These are phyloP conservation scores for Epichloe sibirici DNA, from an alignment of 2,329 filamentous ascomycete species.

Conservation along the genomic window DNA sequence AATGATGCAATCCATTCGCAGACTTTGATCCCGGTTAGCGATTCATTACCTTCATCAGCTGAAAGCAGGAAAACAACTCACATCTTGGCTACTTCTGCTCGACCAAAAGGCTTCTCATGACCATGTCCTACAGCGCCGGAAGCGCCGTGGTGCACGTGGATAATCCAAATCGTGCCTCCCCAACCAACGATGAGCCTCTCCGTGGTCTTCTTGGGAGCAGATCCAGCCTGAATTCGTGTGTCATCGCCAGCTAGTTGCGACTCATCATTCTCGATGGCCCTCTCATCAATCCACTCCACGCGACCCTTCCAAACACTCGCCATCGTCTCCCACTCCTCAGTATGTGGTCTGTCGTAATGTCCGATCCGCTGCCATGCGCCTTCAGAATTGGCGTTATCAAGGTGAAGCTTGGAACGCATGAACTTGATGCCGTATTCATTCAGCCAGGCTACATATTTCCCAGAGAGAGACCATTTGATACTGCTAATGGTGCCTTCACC, in stretches of 20 bases:
- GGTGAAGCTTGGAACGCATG: conserved; percentile 77
- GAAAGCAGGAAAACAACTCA: conserved; percentile 34
- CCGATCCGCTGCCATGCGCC: conserved; percentile 90
- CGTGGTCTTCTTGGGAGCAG: conserved; percentile 17
- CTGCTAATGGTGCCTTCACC: conserved; percentile 85
- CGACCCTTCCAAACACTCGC: conserved; percentile 88
- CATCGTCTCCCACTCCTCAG: conserved; percentile 90
- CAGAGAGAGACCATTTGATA: conserved; percentile 89
- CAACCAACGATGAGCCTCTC: conserved; percentile 88
- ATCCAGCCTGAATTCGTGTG: background rate
- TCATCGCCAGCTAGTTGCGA: background rate
- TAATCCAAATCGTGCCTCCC: conserved; percentile 93
- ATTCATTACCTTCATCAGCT: background rate
- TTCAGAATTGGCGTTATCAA: conserved; percentile 65
- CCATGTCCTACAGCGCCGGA: conserved; percentile 51
- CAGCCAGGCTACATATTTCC: conserved; percentile 87
- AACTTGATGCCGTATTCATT: conserved; percentile 98
- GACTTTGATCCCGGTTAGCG: conserved; percentile 31
- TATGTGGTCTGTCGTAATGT: conserved; percentile 79
- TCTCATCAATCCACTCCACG: conserved; percentile 85
- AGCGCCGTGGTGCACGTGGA: conserved; percentile 76
- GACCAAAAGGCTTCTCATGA: conserved; percentile 61
- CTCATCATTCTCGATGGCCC: conserved; percentile 62
- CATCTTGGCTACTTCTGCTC: conserved; percentile 87
- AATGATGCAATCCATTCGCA: conserved; percentile 95